phyloP scores from a whole-genome alignment of 2,329 filamentous ascomycete species.

The Arthrinium phaeospermum region DNA sequence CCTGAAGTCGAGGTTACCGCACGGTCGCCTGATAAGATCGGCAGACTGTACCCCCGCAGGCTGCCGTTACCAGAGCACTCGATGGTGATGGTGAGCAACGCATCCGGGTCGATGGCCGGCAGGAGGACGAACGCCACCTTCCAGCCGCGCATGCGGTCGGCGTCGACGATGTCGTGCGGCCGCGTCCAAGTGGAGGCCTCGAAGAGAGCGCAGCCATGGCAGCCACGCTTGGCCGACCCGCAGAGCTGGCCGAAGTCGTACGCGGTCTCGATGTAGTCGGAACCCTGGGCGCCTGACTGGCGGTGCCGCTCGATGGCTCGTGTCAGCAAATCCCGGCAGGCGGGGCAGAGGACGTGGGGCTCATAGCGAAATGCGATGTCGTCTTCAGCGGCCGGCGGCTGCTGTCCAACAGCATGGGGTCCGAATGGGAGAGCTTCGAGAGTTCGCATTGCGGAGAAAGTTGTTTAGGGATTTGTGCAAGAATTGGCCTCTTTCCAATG shows the following conservation, averaged over 20 bases:
- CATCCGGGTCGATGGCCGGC: neutral
- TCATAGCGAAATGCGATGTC: conserved; percentile 17
- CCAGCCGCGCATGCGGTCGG: neutral
- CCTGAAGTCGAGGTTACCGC: too few relatives aligned
- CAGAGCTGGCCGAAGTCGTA: conserved; percentile 18
- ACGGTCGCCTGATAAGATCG: neutral
- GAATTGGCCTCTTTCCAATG: neutral
- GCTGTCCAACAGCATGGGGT: neutral
- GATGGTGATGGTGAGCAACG: neutral
- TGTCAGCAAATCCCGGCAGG: conserved; percentile 20
- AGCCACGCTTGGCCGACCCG: conserved; percentile 17
- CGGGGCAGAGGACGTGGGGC: conserved; percentile 22
- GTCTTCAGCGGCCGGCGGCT: neutral
- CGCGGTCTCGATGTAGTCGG: neutral
- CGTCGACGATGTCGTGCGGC: neutral
- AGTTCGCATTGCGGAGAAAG: neutral
- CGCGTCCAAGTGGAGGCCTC: neutral
- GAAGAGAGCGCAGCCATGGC: conserved; percentile 21
- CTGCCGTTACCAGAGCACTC: neutral
- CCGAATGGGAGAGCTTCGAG: neutral
- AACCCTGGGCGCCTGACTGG: neutral
- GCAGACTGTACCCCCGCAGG: neutral
- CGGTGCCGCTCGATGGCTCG: conserved; percentile 7
- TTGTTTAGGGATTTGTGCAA: neutral
- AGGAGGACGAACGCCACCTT: neutral